phyloP scores from a whole-genome alignment of 306 rosid genomes.

The Herpetospermum pedunculosum region DNA sequence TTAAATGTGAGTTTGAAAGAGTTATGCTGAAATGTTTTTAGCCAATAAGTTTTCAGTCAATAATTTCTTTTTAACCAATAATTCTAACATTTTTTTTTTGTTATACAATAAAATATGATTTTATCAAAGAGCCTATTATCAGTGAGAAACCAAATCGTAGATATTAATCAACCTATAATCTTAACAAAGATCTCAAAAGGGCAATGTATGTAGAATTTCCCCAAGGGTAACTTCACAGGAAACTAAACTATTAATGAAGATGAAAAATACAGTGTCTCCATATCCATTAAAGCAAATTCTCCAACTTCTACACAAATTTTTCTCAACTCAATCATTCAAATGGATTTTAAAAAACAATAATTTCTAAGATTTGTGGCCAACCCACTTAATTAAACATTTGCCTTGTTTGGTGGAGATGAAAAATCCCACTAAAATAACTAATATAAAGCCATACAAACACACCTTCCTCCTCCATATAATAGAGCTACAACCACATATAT shows the following conservation, averaged over 20 bases:
- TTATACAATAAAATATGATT: no score
- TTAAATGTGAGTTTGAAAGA: no score
- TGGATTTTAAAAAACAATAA: constrained; percentile 7
- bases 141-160: no score
- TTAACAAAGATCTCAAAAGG: no score
- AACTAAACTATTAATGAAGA: neutral
- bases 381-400: neutral
- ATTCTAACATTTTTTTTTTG: no score
- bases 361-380: constrained; percentile 1
- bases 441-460: neutral
- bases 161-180: no score
- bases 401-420: neutral
- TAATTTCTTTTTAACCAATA: no score
- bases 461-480: neutral
- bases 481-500: neutral
- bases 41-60: no score
- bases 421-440: neutral
- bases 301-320: constrained; percentile 19
- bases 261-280: neutral
- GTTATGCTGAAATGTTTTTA: no score
- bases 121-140: no score
- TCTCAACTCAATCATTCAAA: constrained; percentile 17
- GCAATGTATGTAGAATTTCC: neutral
- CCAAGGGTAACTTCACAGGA: neutral
- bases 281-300: constrained; percentile 13